Percentiles rank a stretch among this genome's conserved stretches.
phyloP scores from a whole-genome alignment of 2,329 filamentous ascomycete species.

The Cladophialophora psammophila region DNA sequence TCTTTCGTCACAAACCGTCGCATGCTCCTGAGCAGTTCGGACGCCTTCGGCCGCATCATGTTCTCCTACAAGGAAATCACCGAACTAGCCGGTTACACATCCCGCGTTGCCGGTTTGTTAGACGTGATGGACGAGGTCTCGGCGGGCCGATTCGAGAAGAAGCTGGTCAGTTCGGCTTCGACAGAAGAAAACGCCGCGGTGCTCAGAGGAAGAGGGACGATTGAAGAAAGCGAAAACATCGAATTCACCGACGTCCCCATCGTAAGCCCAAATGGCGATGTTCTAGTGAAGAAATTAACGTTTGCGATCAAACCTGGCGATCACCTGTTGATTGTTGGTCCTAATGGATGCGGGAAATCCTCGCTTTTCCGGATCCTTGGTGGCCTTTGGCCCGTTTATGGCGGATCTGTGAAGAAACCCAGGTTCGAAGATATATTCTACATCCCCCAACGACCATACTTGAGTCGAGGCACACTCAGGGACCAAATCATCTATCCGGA shows the following conservation, averaged over 20 bases:
- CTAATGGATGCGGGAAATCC: conserved; percentile 96
- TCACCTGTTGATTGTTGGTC: conserved; percentile 92
- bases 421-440: conserved; percentile 95
- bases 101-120: conserved; percentile 84
- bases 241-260: conserved; percentile 91
- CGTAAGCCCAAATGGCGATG: conserved; percentile 94
- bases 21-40: conserved; percentile 89
- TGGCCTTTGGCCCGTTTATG: conserved; percentile 96
- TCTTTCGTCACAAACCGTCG: conserved; percentile 92
- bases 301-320: conserved; percentile 87
- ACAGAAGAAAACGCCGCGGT: conserved; percentile 83
- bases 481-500: conserved; percentile 98
- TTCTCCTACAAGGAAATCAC: conserved; percentile 98
- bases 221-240: conserved; percentile 83
- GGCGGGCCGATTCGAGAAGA: conserved; percentile 92
- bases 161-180: conserved; percentile 86
- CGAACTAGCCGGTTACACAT: conserved; percentile 93
- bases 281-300: conserved; percentile 82
- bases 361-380: conserved; percentile 95
- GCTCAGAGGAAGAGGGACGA: conserved; percentile 78
- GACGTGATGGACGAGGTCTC: conserved; percentile 95
- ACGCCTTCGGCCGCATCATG: conserved; percentile 95
- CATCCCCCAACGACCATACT: conserved; percentile 93
- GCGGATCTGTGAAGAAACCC: conserved; percentile 89
- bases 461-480: conserved; percentile 87